phyloP scores from a whole-genome alignment of 306 rosid species.

The Oemleria cerasiformis region DNA sequence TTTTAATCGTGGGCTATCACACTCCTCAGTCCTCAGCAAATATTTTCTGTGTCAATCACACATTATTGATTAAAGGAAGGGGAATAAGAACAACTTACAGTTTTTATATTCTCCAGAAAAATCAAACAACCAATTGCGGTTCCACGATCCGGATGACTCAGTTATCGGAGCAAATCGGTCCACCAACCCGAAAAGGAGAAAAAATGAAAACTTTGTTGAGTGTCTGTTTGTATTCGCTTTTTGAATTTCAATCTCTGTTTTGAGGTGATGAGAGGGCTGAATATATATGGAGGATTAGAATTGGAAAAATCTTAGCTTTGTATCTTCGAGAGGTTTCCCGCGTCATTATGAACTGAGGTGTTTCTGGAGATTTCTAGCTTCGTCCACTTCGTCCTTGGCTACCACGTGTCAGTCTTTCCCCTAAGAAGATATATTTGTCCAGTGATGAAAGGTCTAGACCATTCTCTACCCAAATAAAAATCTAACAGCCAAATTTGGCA shows the following conservation, averaged over 20 bases:
- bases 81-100: conserved; percentile 27
- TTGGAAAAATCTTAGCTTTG: background rate
- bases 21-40: background rate
- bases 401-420: conserved; percentile 16
- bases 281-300: conserved; percentile 6
- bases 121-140: conserved; percentile 33
- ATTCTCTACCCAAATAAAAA: background rate
- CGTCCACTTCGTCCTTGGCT: background rate
- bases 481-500: no score
- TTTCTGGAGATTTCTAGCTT: conserved; percentile 30
- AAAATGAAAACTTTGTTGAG: conserved; percentile 1
- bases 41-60: background rate
- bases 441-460: background rate
- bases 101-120: background rate
- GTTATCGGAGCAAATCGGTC: conserved; percentile 42
- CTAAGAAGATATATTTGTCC: background rate
- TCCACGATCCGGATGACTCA: conserved; percentile 53
- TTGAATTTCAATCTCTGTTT: background rate
- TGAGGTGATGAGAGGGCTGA: background rate
- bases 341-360: conserved; percentile 11
- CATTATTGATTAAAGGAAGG: background rate
- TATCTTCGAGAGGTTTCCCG: conserved; percentile 47
- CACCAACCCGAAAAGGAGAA: conserved; percentile 47
- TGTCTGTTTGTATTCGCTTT: background rate
- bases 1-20: background rate